Evolutionary conservation across 2,329 filamentous ascomycete species (phyloP).

Genomic region (Cytospora mali): DNA sequence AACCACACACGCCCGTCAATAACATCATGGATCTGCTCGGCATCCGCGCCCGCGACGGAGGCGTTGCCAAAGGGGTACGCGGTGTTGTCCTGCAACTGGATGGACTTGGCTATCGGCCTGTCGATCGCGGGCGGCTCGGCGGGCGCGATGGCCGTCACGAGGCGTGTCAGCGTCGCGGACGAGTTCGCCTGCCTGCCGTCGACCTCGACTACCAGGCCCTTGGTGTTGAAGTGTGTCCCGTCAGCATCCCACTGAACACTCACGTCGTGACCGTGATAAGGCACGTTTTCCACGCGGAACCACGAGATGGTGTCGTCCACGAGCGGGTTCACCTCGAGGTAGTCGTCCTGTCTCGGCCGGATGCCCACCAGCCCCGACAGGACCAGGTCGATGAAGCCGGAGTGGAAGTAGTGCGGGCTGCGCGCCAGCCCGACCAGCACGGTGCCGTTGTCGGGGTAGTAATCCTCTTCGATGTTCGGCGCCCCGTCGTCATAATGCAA

Average conservation of each 20-base stretch:
- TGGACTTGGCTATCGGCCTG: conserved; percentile 39
- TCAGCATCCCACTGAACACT: conserved; percentile 45
- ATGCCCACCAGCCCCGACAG: conserved; percentile 46
- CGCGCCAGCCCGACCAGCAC: conserved; percentile 46
- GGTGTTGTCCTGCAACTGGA: conserved; percentile 37
- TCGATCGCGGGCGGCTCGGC: conserved; percentile 34
- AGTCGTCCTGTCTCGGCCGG: conserved; percentile 41
- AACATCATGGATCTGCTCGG: conserved; percentile 37
- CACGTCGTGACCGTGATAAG: conserved; percentile 46
- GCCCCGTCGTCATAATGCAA: conserved; percentile 43
- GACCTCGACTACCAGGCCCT: conserved; percentile 40
- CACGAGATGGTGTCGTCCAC: conserved; percentile 39
- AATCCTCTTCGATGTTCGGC: conserved; percentile 47
- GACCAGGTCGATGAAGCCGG: conserved; percentile 45
- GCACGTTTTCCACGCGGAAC: conserved; percentile 45
- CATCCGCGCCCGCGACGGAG: conserved; percentile 34
- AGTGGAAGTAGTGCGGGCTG: conserved; percentile 49
- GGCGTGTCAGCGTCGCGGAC: conserved; percentile 33
- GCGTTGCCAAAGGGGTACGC: conserved; percentile 38
- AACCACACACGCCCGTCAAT: conserved; percentile 46
- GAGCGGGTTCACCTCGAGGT: conserved; percentile 45
- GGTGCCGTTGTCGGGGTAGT: conserved; percentile 44
- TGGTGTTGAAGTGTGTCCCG: conserved; percentile 36
- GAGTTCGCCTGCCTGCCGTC: conserved; percentile 39
- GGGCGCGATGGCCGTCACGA: conserved; percentile 29